A percentile compares a stretch with the other conserved stretches of the same genome.
Conservation (phyloP, 192 early-diverging fungal genomes). For the Podila clonocystis region DNA sequence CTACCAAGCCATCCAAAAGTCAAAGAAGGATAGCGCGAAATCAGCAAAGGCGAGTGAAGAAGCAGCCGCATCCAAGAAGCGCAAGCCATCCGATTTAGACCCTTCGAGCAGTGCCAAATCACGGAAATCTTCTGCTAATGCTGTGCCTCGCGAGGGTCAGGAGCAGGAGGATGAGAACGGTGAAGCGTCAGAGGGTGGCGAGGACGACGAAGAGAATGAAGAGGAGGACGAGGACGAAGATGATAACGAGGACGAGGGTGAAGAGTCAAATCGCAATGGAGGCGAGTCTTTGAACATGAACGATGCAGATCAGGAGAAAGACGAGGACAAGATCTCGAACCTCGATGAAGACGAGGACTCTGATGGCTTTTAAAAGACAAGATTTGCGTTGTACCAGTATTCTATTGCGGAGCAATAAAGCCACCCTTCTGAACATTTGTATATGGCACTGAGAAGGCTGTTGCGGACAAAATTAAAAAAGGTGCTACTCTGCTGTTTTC, state of each 20-base stretch:
- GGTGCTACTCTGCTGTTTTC: constrained; percentile 18
- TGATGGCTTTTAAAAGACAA: constrained; percentile 27
- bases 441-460: neutral
- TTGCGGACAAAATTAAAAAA: neutral
- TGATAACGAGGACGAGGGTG: constrained; percentile 22
- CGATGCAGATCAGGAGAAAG: constrained; percentile 26
- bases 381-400: neutral
- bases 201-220: constrained; percentile 29
- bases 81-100: constrained; percentile 33
- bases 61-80: constrained; percentile 28
- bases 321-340: constrained; percentile 15
- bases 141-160: constrained; percentile 35
- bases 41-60: constrained; percentile 27
- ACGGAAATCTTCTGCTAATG: constrained; percentile 31
- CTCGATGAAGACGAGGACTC: constrained; percentile 35
- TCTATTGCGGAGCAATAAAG: neutral
- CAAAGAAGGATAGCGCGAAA: constrained; percentile 47
- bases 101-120: constrained; percentile 14
- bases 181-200: constrained; percentile 23
- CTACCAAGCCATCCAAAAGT: constrained; percentile 52
- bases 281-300: constrained; percentile 35
- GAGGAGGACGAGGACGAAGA: constrained; percentile 22
- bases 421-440: neutral
- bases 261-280: constrained; percentile 8
- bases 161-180: constrained; percentile 18